Conservation (phyloP, 495 filamentous ascomycete genomes). For the Ramalina peruviana region DNA sequence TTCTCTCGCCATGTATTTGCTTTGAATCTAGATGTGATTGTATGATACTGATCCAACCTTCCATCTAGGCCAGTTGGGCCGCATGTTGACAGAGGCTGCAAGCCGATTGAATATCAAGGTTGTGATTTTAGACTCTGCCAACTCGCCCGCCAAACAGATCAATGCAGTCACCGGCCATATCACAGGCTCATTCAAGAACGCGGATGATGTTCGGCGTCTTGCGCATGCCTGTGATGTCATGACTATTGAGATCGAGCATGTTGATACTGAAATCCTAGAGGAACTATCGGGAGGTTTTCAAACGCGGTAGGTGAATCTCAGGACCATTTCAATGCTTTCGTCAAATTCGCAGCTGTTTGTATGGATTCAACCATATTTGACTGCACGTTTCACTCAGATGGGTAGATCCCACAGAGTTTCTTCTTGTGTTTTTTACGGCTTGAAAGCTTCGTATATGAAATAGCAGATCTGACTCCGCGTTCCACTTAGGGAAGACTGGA, state of each 20-base stretch:
- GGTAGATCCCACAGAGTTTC: too few relatives aligned
- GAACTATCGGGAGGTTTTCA: slow-evolving; percentile 40
- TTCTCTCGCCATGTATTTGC: neutral
- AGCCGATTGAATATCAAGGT: slow-evolving; percentile 73
- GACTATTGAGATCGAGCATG: slow-evolving; percentile 97
- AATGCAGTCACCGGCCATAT: slow-evolving; percentile 62
- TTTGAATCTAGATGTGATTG: neutral
- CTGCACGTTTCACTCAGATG: too few relatives aligned
- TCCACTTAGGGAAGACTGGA: slow-evolving; percentile 1
- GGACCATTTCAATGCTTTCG: too few relatives aligned
- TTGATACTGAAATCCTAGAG: slow-evolving; percentile 83
- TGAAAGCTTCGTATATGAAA: too few relatives aligned
- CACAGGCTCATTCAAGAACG: slow-evolving; percentile 72
- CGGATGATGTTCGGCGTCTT: slow-evolving; percentile 59
- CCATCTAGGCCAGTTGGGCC: slow-evolving; percentile 61
- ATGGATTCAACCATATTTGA: too few relatives aligned
- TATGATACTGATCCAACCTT: neutral
- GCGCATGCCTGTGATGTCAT: slow-evolving; percentile 68
- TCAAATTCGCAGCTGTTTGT: too few relatives aligned
- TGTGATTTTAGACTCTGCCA: slow-evolving; percentile 63
- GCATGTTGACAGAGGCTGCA: slow-evolving; percentile 90
- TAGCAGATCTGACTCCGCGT: too few relatives aligned
- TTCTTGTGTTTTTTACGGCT: too few relatives aligned
- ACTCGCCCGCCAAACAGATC: slow-evolving; percentile 83
- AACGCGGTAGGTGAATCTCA: neutral